Evolutionary conservation across 1,284 basidiomycete genomes (phyloP).

Genomic region (Stygiomarasmius scandens): DNA sequence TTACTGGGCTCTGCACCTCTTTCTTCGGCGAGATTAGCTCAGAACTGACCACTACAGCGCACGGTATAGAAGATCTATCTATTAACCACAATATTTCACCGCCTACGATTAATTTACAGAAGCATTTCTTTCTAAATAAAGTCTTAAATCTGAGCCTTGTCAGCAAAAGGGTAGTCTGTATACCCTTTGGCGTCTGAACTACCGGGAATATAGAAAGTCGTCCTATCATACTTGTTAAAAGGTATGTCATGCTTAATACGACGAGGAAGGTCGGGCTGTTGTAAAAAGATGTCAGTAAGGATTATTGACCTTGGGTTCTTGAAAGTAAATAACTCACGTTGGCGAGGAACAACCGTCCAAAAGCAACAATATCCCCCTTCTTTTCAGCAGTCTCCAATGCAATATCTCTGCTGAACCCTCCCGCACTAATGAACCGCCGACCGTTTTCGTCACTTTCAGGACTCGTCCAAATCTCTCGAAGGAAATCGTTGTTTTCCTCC

Average conservation of each 20-base stretch:
- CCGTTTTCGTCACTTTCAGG: too few relatives aligned
- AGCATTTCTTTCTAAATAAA: too few relatives aligned
- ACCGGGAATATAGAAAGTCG: conserved; percentile 28
- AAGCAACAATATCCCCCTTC: conserved; percentile 29
- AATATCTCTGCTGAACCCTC: too few relatives aligned
- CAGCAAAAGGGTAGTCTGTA: conserved; percentile 36
- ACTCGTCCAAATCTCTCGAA: conserved; percentile 35
- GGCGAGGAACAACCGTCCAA: conserved; percentile 9
- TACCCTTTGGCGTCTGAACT: conserved; percentile 32
- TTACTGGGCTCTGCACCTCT: too few relatives aligned
- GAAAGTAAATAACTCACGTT: conserved; percentile 6
- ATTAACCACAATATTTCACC: too few relatives aligned
- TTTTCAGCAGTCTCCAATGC: conserved; percentile 32
- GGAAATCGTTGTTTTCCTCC: conserved; percentile 27
- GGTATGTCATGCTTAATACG: conserved; percentile 35
- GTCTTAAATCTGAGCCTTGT: background rate
- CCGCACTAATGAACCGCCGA: too few relatives aligned
- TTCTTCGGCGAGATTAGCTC: too few relatives aligned
- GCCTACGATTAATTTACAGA: too few relatives aligned
- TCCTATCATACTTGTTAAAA: conserved; percentile 26
- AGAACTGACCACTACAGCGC: too few relatives aligned
- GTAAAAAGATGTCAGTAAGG: too few relatives aligned
- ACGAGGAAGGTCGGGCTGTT: conserved; percentile 51
- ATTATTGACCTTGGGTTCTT: too few relatives aligned
- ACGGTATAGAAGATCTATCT: too few relatives aligned